Percentiles rank a stretch among this genome's conserved stretches.
phyloP scores from a whole-genome alignment of 345 rosid genomes.

The Cardamine chenopodiifolia region DNA sequence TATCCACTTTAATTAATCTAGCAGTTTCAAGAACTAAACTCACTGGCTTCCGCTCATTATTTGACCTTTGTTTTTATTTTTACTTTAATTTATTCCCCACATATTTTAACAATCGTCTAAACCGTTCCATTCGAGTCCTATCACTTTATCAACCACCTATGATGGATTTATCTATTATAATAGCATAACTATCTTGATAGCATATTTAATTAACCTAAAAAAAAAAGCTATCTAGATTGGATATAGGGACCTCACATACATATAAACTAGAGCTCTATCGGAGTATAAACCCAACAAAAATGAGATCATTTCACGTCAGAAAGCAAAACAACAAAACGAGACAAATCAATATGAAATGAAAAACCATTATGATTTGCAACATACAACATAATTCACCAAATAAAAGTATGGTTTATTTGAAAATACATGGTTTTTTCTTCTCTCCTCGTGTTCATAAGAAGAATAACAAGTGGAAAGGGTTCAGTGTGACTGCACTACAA shows the following conservation, averaged over 20 bases:
- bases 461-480: neutral
- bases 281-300: neutral
- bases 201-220: neutral
- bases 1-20: slow-evolving; percentile 2
- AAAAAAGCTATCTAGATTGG: neutral
- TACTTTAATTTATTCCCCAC: neutral
- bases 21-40: slow-evolving; percentile 34
- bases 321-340: slow-evolving; percentile 9
- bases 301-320: slow-evolving; percentile 9
- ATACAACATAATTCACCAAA: neutral
- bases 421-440: neutral
- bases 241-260: neutral
- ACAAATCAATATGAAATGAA: neutral
- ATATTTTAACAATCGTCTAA: slow-evolving; percentile 26
- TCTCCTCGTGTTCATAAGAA: slow-evolving; percentile 2
- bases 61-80: neutral
- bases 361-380: neutral
- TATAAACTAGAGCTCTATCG: neutral
- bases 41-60: slow-evolving; percentile 2
- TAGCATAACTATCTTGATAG: neutral
- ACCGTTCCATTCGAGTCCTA: slow-evolving; percentile 14
- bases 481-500: neutral
- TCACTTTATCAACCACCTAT: slow-evolving; percentile 16
- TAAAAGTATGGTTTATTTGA: neutral
- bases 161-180: slow-evolving; percentile 31